A percentile compares a stretch with the other conserved stretches of the same genome.
These are phyloP conservation scores for Ilex paraguariensis DNA, from an alignment of 305 asterid genomes.

Conservation along the genomic window DNA sequence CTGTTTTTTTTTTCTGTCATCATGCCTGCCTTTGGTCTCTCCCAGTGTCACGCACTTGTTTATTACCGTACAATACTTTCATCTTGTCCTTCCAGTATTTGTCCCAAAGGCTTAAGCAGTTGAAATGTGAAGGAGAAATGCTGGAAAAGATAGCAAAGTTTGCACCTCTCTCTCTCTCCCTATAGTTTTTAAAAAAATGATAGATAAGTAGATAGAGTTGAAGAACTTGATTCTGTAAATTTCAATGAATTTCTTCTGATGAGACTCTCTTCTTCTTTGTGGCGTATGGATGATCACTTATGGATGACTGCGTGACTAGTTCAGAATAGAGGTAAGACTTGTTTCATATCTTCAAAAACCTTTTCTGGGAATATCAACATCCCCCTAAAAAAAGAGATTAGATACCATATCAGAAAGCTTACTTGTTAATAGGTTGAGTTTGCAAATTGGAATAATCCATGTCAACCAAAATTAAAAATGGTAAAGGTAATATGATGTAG, in stretches of 20 bases:
- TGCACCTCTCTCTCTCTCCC: neutral
- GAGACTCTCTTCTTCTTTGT: slow-evolving; percentile 16
- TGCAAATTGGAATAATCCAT: no score
- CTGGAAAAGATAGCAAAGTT: slow-evolving; percentile 59
- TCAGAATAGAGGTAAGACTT: slow-evolving; percentile 54
- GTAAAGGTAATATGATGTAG: no score
- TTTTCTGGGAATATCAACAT: no score
- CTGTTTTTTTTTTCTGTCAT: slow-evolving; percentile 1
- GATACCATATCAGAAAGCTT: no score
- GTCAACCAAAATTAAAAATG: no score
- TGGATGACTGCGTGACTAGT: slow-evolving; percentile 1
- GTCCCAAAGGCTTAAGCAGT: slow-evolving; percentile 40
- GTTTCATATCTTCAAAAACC: neutral
- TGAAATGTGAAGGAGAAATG: slow-evolving; percentile 50
- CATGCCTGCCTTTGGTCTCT: neutral
- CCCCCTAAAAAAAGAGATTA: no score
- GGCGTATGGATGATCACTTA: slow-evolving; percentile 16
- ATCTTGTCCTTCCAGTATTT: slow-evolving; percentile 27
- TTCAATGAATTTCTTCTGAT: slow-evolving; percentile 4
- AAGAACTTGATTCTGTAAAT: neutral
- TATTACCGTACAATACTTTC: neutral
- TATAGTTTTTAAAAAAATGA: neutral
- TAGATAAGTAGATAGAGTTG: neutral
- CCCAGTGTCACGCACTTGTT: neutral
- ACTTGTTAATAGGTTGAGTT: no score